A percentile compares a stretch with the other conserved stretches of the same genome.
Evolutionary conservation across 371 early-diverging fungal species (phyloP).

Genomic region (Nematocida major): DNA sequence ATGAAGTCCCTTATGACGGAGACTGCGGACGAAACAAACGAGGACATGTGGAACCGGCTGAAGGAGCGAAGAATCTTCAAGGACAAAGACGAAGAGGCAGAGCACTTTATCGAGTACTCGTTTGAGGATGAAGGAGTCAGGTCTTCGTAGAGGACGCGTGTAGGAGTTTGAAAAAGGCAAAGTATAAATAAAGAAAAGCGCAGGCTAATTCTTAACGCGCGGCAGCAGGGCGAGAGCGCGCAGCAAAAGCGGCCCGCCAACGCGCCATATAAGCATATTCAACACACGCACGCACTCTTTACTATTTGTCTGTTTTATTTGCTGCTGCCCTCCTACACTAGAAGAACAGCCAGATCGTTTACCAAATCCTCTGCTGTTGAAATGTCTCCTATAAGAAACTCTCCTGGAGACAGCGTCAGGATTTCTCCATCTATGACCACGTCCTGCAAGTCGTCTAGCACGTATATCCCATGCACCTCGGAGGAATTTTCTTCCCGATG

Average conservation of each 20-base stretch:
- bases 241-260: too few species aligned
- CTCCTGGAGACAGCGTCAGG: slow-evolving; percentile 5
- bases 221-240: too few species aligned
- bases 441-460: slow-evolving; percentile 32
- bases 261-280: too few species aligned
- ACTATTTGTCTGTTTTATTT: neutral
- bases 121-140: slow-evolving; percentile 30
- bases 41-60: slow-evolving; percentile 53
- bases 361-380: neutral
- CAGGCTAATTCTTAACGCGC: too few species aligned
- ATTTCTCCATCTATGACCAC: slow-evolving; percentile 11
- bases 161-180: too few species aligned
- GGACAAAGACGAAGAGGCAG: slow-evolving; percentile 8
- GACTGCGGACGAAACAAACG: slow-evolving; percentile 61
- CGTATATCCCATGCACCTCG: slow-evolving; percentile 31
- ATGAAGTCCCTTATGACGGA: slow-evolving; percentile 64
- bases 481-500: neutral
- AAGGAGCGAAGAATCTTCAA: slow-evolving; percentile 43
- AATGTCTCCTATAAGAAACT: slow-evolving; percentile 42
- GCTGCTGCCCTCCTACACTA: neutral
- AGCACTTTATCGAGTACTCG: slow-evolving; percentile 29
- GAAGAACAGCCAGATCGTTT: neutral
- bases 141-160: neutral
- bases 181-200: too few species aligned
- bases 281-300: too few species aligned